Conservation (phyloP, 495 filamentous ascomycete species). For the Xylaria palmicola region DNA sequence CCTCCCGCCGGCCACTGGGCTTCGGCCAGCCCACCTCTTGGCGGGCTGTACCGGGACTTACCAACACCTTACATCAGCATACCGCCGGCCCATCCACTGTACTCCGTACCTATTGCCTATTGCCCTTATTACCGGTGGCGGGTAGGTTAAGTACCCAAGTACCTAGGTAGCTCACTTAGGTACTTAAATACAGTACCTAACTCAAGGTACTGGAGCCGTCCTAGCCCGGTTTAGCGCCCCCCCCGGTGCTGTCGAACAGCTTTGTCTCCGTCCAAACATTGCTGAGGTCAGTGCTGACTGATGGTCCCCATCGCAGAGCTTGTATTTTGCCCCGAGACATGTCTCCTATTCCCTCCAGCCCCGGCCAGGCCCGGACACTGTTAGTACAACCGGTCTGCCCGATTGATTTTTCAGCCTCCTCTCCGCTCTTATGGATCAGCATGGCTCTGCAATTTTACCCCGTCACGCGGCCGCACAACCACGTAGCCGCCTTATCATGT, state of each 20-base stretch:
- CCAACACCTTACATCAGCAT: constrained; percentile 16
- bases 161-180: no score
- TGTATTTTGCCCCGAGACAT: background rate
- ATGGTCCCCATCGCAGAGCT: background rate
- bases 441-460: no score
- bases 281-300: constrained; percentile 16
- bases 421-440: constrained; percentile 55
- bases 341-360: no score
- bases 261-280: no score
- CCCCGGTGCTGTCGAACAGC: background rate
- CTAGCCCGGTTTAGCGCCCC: background rate
- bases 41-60: background rate
- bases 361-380: no score
- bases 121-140: no score
- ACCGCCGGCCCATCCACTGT: no score
- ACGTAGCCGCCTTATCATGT: constrained; percentile 51
- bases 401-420: constrained; percentile 34
- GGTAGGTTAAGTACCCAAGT: no score
- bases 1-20: background rate
- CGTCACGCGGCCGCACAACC: constrained; percentile 50
- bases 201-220: background rate
- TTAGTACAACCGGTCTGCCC: no score
- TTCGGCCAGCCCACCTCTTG: background rate
- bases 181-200: no score
- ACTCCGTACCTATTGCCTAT: no score